Evolutionary conservation across 495 filamentous ascomycete species (phyloP), one percentile per base, ranked within the genome.

Genomic region (Penicillium salamii): DNA sequence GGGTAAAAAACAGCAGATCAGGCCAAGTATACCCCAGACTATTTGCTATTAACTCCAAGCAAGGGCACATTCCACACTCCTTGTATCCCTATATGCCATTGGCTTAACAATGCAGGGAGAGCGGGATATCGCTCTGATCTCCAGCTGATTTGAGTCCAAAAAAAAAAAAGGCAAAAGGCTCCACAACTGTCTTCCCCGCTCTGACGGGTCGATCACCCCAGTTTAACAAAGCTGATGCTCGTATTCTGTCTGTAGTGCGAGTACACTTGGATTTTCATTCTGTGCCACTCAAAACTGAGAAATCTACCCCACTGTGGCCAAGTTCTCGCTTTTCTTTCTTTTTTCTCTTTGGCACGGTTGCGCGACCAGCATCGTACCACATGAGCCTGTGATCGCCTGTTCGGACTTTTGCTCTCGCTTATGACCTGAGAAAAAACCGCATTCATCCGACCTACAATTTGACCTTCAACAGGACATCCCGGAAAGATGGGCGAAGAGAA

Each of bases 121-220:
- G n/a, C n/a, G n/a, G n/a, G n/a, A n/a, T n/a, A n/a, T n/a, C n/a
- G n/a, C n/a, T n/a, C n/a, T n/a, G 31, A 23, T 32, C 5, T 11
- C 3, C 29, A 13, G 31, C 5, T 1, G 17, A 5, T 19, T 5
- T 19, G 2, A 21, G 7, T 7, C 31, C 8, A 20, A 28, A 46
- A 14, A 21, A 11, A 19, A 17, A 20, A 15, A 32, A 7, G 8
- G 11, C 36, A 31, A 40, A 40, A 21, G 15, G 21, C 42, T 50
- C 50, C 42, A 54, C 46, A 34, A 14, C 39, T 29, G 32, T 42
- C 20, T 42, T 33, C 34, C 33, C 57, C 57, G 57, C 57, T 57
- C 53, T 53, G 49, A 58, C 51, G 24, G 51, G 57, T 53, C 57
- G 53, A 59, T 56, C 57, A 53, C 38, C 38, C 48, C 38, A 43